Percentiles rank a stretch among this genome's conserved stretches.
phyloP scores from a whole-genome alignment of 331 rosid species.

The Quercus lobata region DNA sequence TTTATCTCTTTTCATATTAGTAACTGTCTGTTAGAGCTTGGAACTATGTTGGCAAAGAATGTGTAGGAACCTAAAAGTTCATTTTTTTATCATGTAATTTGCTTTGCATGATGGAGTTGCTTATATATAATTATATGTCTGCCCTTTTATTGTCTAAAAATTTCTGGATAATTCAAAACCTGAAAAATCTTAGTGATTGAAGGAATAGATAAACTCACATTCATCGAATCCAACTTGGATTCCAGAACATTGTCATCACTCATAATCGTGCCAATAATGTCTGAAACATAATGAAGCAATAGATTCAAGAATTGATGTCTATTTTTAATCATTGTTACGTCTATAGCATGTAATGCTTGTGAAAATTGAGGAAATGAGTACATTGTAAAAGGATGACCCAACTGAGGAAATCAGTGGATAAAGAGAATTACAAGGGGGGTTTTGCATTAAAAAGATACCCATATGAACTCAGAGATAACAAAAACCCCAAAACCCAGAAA shows the following conservation, averaged over 20 bases:
- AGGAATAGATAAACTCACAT: slow-evolving; percentile 34
- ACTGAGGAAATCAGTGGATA: slow-evolving; percentile 13
- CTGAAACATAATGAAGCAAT: slow-evolving; percentile 20
- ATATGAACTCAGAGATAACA: too few relatives aligned
- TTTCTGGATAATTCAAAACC: slow-evolving; percentile 15
- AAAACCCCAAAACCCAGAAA: too few relatives aligned
- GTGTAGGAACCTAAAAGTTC: too few relatives aligned
- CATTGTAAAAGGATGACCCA: slow-evolving; percentile 17
- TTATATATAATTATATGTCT: too few relatives aligned
- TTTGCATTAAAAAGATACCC: background rate
- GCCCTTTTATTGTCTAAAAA: too few relatives aligned
- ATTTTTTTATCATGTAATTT: too few relatives aligned
- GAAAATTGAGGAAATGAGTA: slow-evolving; percentile 20
- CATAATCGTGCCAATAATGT: slow-evolving; percentile 37
- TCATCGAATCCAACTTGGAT: slow-evolving; percentile 35
- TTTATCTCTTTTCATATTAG: too few relatives aligned
- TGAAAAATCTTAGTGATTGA: slow-evolving; percentile 30
- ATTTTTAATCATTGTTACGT: background rate
- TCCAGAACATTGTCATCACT: slow-evolving; percentile 42
- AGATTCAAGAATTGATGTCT: background rate
- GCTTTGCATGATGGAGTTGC: too few relatives aligned
- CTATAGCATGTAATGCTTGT: background rate
- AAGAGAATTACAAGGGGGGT: background rate
- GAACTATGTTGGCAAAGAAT: too few relatives aligned
- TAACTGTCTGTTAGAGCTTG: too few relatives aligned